A percentile compares a stretch with the other conserved stretches of the same genome.
Conservation (phyloP, 148 eudicot genomes). For the Vaccinium corymbosum region DNA sequence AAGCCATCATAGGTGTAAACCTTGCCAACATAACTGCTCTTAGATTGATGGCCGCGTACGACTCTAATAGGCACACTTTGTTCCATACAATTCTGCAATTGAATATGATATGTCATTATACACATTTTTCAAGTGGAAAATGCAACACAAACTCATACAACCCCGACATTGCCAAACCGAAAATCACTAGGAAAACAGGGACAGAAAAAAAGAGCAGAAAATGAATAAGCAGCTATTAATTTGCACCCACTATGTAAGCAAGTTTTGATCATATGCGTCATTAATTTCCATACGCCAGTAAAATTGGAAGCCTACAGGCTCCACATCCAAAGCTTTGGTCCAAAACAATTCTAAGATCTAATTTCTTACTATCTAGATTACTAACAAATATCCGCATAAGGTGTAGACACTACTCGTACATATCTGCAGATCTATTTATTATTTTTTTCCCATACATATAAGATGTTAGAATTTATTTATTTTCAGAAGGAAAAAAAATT, state of each 20-base stretch:
- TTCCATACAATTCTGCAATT: conserved; percentile 53
- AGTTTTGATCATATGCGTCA: not conserved
- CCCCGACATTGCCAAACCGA: not conserved
- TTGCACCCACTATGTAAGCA: not conserved
- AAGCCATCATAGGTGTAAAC: conserved; percentile 73
- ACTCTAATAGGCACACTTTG: conserved; percentile 64
- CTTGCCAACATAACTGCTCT: conserved; percentile 54
- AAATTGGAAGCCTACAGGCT: not conserved
- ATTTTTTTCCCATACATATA: not conserved
- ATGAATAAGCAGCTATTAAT: too few relatives aligned
- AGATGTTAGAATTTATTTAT: not conserved
- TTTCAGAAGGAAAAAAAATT: not conserved
- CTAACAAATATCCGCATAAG: not conserved
- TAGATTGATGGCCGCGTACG: conserved; percentile 49
- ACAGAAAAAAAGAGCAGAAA: not conserved
- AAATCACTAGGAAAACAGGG: not conserved
- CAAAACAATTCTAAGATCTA: not conserved
- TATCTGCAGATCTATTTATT: not conserved
- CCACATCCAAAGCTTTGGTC: not conserved
- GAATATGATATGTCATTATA: not conserved
- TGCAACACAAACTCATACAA: not conserved
- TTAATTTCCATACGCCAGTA: not conserved
- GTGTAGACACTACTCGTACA: not conserved
- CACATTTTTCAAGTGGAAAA: not conserved
- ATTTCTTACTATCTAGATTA: not conserved